Evolutionary conservation across 2,329 filamentous ascomycete species (phyloP).

Genomic region (Dothideomycetes sp.): DNA sequence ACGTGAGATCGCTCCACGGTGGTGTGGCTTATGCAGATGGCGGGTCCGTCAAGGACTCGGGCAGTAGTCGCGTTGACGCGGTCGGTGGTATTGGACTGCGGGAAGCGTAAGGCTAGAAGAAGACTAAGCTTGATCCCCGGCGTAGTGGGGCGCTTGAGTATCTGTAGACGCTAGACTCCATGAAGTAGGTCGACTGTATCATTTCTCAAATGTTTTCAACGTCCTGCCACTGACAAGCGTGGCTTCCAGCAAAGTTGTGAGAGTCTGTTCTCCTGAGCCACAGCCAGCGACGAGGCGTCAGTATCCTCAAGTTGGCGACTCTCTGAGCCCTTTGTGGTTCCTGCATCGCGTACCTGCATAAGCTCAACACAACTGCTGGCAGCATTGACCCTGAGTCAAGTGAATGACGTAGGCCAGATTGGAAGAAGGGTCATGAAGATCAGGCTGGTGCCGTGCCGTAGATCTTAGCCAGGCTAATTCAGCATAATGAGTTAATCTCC

Average conservation of each 20-base stretch:
- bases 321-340: not conserved
- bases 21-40: constrained; percentile 8
- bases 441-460: not conserved
- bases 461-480: not conserved
- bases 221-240: not conserved
- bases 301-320: too few species aligned
- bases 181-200: not conserved
- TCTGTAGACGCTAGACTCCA: not conserved
- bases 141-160: constrained; percentile 6
- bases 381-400: too few species aligned
- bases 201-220: constrained; percentile 1
- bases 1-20: constrained; percentile 7
- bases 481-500: constrained; percentile 9
- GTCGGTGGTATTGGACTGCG: constrained; percentile 3
- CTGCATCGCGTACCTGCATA: constrained; percentile 11
- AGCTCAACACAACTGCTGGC: constrained; percentile 1
- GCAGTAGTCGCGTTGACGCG: not conserved
- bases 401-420: constrained; percentile 1
- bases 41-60: not conserved
- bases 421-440: constrained; percentile 8
- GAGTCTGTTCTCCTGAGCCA: not conserved
- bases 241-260: not conserved
- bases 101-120: constrained; percentile 6
- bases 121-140: constrained; percentile 9
- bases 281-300: too few species aligned